Conservation (phyloP, 768 basidiomycete genomes). For the Leccinellum luteum region DNA sequence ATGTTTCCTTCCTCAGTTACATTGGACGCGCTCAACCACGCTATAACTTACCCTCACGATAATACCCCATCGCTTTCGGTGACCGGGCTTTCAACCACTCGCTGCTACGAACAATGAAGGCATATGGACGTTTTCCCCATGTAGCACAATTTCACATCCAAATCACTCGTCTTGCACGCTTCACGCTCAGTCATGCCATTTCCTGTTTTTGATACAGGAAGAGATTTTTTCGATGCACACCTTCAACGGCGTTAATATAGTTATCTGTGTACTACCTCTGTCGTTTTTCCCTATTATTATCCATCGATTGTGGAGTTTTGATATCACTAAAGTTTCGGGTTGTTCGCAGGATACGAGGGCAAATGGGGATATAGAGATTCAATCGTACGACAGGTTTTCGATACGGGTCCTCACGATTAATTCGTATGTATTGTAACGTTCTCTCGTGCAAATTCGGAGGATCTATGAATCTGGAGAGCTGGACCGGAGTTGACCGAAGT, state of each 20-base stretch:
- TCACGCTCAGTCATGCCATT: background rate
- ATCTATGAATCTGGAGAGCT: background rate
- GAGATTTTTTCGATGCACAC: background rate
- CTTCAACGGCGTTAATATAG: background rate
- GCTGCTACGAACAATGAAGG: constrained; percentile 4
- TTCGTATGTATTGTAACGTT: background rate
- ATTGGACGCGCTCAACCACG: background rate
- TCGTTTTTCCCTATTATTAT: background rate
- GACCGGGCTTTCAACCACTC: background rate
- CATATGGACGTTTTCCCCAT: background rate
- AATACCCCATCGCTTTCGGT: constrained; percentile 1
- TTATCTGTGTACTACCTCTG: background rate
- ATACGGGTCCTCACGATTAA: background rate
- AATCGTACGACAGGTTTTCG: background rate
- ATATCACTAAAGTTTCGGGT: background rate
- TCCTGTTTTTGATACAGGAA: background rate
- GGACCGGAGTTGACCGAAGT: background rate
- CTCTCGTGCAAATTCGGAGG: background rate
- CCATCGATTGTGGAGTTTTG: background rate
- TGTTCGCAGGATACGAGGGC: background rate
- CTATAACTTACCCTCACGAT: background rate
- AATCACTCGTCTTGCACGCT: background rate
- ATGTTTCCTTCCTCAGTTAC: background rate
- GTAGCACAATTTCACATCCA: background rate
- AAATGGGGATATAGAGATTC: background rate